Evolutionary conservation across 805 yeast species (phyloP).

Genomic region (Torulaspora franciscae): DNA sequence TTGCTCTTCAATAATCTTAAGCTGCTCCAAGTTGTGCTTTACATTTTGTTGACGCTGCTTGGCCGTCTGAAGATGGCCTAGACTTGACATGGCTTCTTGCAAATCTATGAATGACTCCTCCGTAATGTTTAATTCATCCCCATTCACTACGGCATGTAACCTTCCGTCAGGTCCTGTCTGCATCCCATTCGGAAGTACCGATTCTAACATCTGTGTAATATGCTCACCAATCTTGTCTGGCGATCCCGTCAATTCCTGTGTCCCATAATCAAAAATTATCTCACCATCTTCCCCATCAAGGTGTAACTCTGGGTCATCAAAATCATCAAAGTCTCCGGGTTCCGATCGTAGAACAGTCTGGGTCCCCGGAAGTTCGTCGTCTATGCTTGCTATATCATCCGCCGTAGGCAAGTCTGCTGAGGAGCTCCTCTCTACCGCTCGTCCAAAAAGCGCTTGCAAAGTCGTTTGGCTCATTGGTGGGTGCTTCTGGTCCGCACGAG

Average conservation of each 20-base stretch:
- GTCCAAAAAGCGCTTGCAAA: constrained; percentile 3
- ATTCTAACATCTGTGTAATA: constrained; percentile 30
- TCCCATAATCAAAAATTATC: constrained; percentile 32
- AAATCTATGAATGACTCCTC: constrained; percentile 19
- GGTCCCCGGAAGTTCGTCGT: neutral
- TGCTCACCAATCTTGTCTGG: constrained; percentile 28
- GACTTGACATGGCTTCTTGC: constrained; percentile 12
- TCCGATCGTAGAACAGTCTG: neutral
- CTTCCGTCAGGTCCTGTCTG: constrained; percentile 25
- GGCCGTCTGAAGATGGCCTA: constrained; percentile 12
- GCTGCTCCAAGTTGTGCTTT: constrained; percentile 1
- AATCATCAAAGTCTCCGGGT: constrained; percentile 10
- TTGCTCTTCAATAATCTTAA: neutral
- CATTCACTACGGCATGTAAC: constrained; percentile 28
- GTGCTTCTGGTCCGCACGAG: constrained; percentile 22
- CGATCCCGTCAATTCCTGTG: constrained; percentile 24
- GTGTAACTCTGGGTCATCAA: constrained; percentile 27
- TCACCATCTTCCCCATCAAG: constrained; percentile 29
- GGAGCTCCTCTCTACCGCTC: neutral
- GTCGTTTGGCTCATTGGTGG: neutral
- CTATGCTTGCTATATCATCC: constrained; percentile 1
- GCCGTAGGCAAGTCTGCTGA: neutral
- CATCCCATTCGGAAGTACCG: constrained; percentile 30
- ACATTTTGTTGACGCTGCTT: constrained; percentile 10
- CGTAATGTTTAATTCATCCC: constrained; percentile 23